Evolutionary conservation across 176 grass and related monocot genomes (phyloP), one percentile per base, ranked within the genome.

Genomic region (Phyllostachys edulis): DNA sequence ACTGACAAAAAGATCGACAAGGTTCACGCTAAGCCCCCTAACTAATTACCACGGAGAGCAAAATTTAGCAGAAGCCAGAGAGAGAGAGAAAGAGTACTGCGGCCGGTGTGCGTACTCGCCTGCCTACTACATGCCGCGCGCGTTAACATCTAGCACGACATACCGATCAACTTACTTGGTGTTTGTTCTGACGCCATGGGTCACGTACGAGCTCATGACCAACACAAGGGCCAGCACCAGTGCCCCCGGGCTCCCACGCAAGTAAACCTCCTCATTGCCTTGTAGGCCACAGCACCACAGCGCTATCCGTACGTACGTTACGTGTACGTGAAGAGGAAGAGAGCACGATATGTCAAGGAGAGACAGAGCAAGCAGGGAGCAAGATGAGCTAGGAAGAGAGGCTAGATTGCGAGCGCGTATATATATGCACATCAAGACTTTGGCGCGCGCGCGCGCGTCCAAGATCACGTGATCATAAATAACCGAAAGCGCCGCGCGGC

Each of bases 111-210:
- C 29, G 29, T 29, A 29, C 29, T 0, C 1, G 29, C 29, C 29
- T 29, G 29, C 29, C 29, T 29, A 29, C 29, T 29, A 29, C 29
- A 29, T 29, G 29, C 29, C 29, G 29, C 29, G 29, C 29, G 29
- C 29, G 29, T 37, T 66, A 7, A 66, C 63, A 37, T 38, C 14
- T 66, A 76, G 23, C 27, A 13, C 1, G 39, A 34, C 71, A 59
- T 32, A 27, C 8, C 8, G 41, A 41, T 51, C 4, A 27, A 61
- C 89, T 78, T 82, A 90, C 88, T 23, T 20, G 84, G 67, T 63
- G 84, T 27, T 27, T 0, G 41, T 87, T 73, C 80, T 83, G 84
- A 21, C 74, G 74, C 68, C 84, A 20, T 66, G 59, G 52, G 75
- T 62, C 1, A 74, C 75, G 68, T 18, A 60, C 9, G 50, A 82